These are phyloP conservation scores for Wickerhamiella vanderwaltii DNA, from an alignment of 805 yeast species.

Conservation along the genomic window DNA sequence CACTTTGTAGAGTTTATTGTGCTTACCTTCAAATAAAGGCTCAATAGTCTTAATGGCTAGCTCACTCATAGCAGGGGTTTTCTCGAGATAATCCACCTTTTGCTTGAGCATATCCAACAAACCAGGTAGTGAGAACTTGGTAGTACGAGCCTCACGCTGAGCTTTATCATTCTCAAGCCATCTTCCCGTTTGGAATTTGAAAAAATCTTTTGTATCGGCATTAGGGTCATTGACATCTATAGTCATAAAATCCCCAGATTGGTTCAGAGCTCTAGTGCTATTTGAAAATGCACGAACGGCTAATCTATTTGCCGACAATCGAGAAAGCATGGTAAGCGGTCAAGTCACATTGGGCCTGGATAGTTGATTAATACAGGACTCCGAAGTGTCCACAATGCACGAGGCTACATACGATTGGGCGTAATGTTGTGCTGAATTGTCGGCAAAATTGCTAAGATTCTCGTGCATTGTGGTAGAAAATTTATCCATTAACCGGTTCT, in stretches of 20 bases:
- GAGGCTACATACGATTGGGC: no score
- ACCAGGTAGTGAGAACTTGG: constrained; percentile 74
- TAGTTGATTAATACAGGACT: no score
- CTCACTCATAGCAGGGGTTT: constrained; percentile 34
- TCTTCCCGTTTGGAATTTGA: constrained; percentile 88
- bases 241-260: constrained; percentile 15
- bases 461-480: no score
- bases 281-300: constrained; percentile 2
- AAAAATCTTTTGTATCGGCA: constrained; percentile 36
- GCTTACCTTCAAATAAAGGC: constrained; percentile 88
- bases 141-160: constrained; percentile 65
- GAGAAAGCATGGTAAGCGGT: constrained; percentile 3
- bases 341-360: no score
- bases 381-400: no score
- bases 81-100: constrained; percentile 21
- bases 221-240: constrained; percentile 18
- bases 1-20: constrained; percentile 73
- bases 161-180: constrained; percentile 73
- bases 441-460: no score
- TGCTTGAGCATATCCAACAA: constrained; percentile 32
- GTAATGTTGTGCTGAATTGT: no score
- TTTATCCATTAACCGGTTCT: no score
- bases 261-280: background rate
- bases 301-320: constrained; percentile 1
- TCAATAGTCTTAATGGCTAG: constrained; percentile 56